Percentiles rank a stretch among this genome's conserved stretches.
Conservation (phyloP, 495 filamentous ascomycete species). For the Penicillium bialowiezense region DNA sequence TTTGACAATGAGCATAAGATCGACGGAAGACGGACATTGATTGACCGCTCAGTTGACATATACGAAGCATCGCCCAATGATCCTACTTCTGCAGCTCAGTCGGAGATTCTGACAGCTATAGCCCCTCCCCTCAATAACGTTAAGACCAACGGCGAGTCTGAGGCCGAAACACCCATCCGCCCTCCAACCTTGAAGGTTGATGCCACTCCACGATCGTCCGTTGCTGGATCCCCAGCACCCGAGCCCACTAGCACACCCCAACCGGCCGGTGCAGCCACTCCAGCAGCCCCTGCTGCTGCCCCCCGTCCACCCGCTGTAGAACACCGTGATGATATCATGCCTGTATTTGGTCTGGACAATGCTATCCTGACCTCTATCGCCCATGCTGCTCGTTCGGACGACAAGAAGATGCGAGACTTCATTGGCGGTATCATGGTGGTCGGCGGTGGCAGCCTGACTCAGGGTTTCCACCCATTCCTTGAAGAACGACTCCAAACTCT, state of each 20-base stretch:
- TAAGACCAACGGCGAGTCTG: constrained; percentile 33
- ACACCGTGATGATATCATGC: constrained; percentile 78
- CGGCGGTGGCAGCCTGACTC: constrained; percentile 81
- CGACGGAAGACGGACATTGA: constrained; percentile 67
- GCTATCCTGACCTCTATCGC: constrained; percentile 86
- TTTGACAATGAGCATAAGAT: constrained; percentile 82
- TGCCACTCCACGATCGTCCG: constrained; percentile 35
- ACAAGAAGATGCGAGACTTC: constrained; percentile 89
- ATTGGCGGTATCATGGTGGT: constrained; percentile 93
- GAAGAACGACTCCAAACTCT: constrained; percentile 74
- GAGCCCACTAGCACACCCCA: constrained; percentile 59
- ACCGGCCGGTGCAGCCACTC: constrained; percentile 45
- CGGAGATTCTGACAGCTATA: constrained; percentile 66
- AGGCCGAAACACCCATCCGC: constrained; percentile 7
- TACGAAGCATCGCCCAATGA: constrained; percentile 92
- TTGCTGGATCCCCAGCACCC: constrained; percentile 34
- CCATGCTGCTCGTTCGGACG: constrained; percentile 82
- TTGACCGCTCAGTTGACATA: constrained; percentile 83
- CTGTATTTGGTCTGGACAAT: constrained; percentile 76
- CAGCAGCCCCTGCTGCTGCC: constrained; percentile 22
- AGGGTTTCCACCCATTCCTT: constrained; percentile 69
- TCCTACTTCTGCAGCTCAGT: constrained; percentile 80
- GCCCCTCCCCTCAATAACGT: constrained; percentile 52
- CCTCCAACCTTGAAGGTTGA: constrained; percentile 23
- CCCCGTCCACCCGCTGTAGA: constrained; percentile 46